Percentiles rank a stretch among this genome's conserved stretches.
These are phyloP conservation scores for Lanmaoa pseudosensibilis DNA, from an alignment of 768 basidiomycete genomes.

Conservation along the genomic window DNA sequence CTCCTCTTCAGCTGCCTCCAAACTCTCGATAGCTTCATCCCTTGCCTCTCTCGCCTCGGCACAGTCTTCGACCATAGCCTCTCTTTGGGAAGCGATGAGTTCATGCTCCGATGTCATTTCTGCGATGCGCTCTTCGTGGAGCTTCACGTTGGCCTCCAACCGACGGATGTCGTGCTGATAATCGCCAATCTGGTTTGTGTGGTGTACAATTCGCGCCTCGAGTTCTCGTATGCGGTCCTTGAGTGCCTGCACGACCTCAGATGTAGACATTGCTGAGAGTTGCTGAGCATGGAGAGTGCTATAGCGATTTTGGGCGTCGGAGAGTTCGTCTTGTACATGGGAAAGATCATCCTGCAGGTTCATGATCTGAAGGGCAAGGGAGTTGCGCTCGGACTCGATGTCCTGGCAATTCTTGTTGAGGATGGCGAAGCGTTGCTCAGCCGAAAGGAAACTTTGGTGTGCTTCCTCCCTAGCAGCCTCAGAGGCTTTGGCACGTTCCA, in stretches of 20 bases:
- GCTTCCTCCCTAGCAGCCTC: constrained; percentile 39
- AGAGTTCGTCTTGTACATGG: constrained; percentile 51
- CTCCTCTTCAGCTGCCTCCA: constrained; percentile 65
- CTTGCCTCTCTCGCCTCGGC: constrained; percentile 72
- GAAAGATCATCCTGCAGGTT: constrained; percentile 63
- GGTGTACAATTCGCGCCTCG: constrained; percentile 59
- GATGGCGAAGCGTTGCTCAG: constrained; percentile 44
- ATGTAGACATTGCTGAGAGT: constrained; percentile 59
- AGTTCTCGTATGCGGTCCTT: constrained; percentile 68
- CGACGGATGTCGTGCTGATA: constrained; percentile 79
- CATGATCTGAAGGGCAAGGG: constrained; percentile 60
- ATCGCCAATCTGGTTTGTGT: constrained; percentile 73
- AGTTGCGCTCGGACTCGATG: constrained; percentile 64
- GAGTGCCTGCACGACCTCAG: constrained; percentile 53
- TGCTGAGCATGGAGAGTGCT: constrained; percentile 64
- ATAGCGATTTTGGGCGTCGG: constrained; percentile 59
- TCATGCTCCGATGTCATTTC: constrained; percentile 76
- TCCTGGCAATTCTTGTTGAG: constrained; percentile 50
- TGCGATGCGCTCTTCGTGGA: constrained; percentile 71
- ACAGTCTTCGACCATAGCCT: constrained; percentile 84
- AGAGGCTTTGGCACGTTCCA: constrained; percentile 33
- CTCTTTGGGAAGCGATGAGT: constrained; percentile 62
- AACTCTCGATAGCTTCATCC: constrained; percentile 55
- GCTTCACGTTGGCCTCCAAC: constrained; percentile 68
- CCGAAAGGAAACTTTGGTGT: constrained; percentile 28